Conservation (phyloP, 164 flowering plant species). For the Liriodendron chinense region DNA sequence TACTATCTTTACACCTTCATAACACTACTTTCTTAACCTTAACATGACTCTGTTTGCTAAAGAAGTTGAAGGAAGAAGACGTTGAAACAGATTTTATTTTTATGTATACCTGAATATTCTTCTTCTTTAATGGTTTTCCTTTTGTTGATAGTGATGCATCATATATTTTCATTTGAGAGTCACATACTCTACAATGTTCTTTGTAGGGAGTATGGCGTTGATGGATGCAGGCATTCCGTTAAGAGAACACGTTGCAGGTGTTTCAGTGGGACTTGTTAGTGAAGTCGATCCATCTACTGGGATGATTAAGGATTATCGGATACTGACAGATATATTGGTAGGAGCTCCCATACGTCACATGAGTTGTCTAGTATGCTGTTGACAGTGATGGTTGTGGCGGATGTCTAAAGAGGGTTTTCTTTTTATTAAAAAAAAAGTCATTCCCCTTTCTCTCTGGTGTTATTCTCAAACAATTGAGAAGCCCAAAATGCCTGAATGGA, state of each 20-base stretch:
- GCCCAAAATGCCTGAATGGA: neutral
- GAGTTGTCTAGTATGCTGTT: neutral
- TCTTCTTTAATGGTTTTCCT: neutral
- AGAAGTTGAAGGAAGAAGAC: no score
- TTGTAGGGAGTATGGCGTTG: constrained; percentile 90
- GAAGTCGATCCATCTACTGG: constrained; percentile 81
- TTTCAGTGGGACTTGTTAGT: constrained; percentile 92
- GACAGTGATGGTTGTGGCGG: neutral
- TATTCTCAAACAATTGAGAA: neutral
- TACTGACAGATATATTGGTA: constrained; percentile 93
- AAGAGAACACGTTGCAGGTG: constrained; percentile 89
- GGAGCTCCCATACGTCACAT: constrained; percentile 16
- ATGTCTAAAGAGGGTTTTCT: neutral
- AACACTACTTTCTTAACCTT: no score
- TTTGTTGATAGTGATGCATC: neutral
- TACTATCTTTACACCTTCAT: no score
- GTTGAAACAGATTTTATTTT: no score
- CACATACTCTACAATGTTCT: constrained; percentile 6
- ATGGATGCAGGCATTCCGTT: constrained; percentile 98
- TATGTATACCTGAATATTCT: no score
- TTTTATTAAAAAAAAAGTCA: neutral
- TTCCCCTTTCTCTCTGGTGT: neutral
- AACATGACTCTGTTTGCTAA: no score
- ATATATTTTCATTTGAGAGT: neutral
- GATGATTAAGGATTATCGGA: constrained; percentile 64